Evolutionary conservation across 768 basidiomycete species (phyloP), one percentile per base, ranked within the genome.

Genomic region (Suillus bovinus): DNA sequence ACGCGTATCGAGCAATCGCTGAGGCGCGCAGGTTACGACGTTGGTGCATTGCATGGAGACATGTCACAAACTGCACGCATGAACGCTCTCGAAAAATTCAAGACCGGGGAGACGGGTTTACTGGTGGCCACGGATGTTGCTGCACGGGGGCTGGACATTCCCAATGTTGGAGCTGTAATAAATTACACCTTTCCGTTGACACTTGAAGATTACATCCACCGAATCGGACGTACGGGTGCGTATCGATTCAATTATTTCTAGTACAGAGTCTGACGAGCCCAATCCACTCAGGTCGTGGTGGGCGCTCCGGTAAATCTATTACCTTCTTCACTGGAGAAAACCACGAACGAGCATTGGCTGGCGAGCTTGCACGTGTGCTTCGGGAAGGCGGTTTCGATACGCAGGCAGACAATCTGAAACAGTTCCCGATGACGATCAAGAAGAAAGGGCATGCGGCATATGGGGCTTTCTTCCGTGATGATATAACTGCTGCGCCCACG

Each of bases 111-210:
- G 57, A 90, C 87, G 8, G 86, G 88, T 46, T 71, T 99, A 31
- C 81, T 99, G 65, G 96, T 99, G 57, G 97, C 97, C 10, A 99
- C 94, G 27, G 97, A 99, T 73, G 97, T 99, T 10, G 97, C 97
- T 7, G 95, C 97, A 52, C 86, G 97, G 59, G 97, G 97, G 10
- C 79, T 99, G 66, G 97, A 99, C 79, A 99, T 99, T 69, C 96
- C 97, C 2, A 89, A 96, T 71, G 97, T 99, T 34, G 91, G 87
- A 29, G 84, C 89, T 29, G 97, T 99, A 53, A 86, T 99, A 73
- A 97, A 98, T 77, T 96, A 97, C 70, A 96, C 93, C n/a, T 98
- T 96, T 79, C 96, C 96, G 44, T 80, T 99, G 70, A 98, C 95
- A 2, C 90, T 98, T 54, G 96, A 97, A 78, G 90, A 93, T 78